Percentiles rank a stretch among this genome's conserved stretches.
phyloP scores from a whole-genome alignment of 176 grass and related monocot genomes.

The Zoysia pacifica region DNA sequence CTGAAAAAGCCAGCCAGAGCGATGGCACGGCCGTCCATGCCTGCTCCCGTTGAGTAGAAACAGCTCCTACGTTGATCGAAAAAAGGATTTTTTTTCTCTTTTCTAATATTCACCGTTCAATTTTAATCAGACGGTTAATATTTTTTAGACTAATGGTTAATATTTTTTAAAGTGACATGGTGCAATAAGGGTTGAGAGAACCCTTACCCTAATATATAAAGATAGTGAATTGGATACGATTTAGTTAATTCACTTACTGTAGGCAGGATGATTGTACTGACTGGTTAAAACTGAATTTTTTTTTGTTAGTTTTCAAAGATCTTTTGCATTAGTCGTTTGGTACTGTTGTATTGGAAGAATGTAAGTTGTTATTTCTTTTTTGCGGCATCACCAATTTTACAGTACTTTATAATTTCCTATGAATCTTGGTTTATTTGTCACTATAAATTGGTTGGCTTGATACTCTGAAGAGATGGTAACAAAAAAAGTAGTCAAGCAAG shows the following conservation, averaged over 20 bases:
- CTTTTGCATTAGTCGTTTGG: not conserved
- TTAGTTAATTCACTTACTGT: slow-evolving; percentile 15
- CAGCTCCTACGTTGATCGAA: no score
- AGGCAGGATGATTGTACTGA: not conserved
- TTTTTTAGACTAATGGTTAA: no score
- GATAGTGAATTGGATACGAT: not conserved
- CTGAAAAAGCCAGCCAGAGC: no score
- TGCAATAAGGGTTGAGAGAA: no score
- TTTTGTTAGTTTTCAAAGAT: slow-evolving; percentile 17
- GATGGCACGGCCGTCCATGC: no score
- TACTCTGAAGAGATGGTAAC: slow-evolving; percentile 8
- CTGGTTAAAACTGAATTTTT: not conserved
- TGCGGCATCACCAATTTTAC: not conserved
- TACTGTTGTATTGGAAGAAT: slow-evolving; percentile 9
- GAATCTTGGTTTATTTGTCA: not conserved
- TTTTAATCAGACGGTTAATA: no score
- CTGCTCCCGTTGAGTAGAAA: no score
- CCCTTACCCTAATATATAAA: no score
- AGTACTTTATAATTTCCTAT: not conserved
- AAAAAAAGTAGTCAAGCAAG: not conserved
- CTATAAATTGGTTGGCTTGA: not conserved
- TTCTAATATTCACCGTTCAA: no score
- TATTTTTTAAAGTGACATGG: no score
- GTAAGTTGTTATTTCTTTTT: not conserved
- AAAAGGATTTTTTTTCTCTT: no score